Base-by-base conservation (phyloP, 2,329 filamentous ascomycete genomes). In the Fusarium verticillioides region DNA sequence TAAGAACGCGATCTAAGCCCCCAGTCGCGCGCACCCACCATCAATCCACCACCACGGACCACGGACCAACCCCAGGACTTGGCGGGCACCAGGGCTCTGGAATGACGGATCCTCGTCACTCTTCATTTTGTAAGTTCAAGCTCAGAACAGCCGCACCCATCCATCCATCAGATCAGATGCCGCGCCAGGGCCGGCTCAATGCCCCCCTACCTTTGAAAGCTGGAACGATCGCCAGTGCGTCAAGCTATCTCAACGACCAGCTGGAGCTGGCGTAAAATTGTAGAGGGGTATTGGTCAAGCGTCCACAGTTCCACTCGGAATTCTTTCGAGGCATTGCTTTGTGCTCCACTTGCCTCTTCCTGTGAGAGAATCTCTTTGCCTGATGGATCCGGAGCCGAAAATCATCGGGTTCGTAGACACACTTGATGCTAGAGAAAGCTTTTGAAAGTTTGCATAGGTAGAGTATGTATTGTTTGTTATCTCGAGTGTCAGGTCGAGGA, bases 191-290 rank as follows among this genome's bases (percentile, higher is more conserved):
- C 66, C 69, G 63, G 66, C 65, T 63, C 56, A 64, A 63, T 40
- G 66, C 63, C 57, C 57, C 59, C 72, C 69, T 72, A 72, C 68
- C 72, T 73, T 68, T 40, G 59, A 66, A 50, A 52, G 68, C 63
- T 64, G 58, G 49, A 72, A 39, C 60, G 75, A 77, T 77, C 68
- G 72, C 64, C 66, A 66, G 57, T 65, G 62, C 75, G 66, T 72
- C 74, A 50, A 59, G 69, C 65, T 75, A 77, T 77, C 75, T 74
- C 75, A 77, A 72, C 75, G 61, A 74, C 62, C 49, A 57, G 62
- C 64, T 76, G 75, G 69, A 75, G 66, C 53, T 57, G 68, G 61
- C 43, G 66, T 54, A 54, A 68, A 61, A 43, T 34, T 50, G 47
- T 23, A 50, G 46, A 53, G 43, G 59, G 64, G 39, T 34, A 34